These are phyloP conservation scores for Helianthus annuus DNA, from an alignment of 129 eudicot genomes.

Conservation along the genomic window HanXRQr2.0-SUNRISE NC_035437.2:164575098-164575597, in stretches of 20 bases:
- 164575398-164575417: neutral
- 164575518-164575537: neutral
- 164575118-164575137: conserved; percentile 77
- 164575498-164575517: neutral
- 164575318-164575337: neutral
- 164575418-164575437: neutral
- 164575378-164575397: too few relatives aligned
- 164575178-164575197: conserved; percentile 59
- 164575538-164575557: too few relatives aligned
- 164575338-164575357: neutral
- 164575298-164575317: too few relatives aligned
- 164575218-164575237: neutral
- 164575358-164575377: neutral
- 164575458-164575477: neutral
- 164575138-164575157: conserved; percentile 60
- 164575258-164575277: neutral
- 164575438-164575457: neutral
- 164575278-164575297: neutral
- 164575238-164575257: neutral
- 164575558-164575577: too few relatives aligned
- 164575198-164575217: neutral
- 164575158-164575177: conserved; percentile 71
- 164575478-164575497: neutral
- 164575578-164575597: too few relatives aligned
- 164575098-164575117: conserved; percentile 84